A percentile compares a stretch with the other conserved stretches of the same genome.
These are phyloP conservation scores for Flaveria floridana DNA, from an alignment of 140 eudicot species.

Conservation along the genomic window DNA sequence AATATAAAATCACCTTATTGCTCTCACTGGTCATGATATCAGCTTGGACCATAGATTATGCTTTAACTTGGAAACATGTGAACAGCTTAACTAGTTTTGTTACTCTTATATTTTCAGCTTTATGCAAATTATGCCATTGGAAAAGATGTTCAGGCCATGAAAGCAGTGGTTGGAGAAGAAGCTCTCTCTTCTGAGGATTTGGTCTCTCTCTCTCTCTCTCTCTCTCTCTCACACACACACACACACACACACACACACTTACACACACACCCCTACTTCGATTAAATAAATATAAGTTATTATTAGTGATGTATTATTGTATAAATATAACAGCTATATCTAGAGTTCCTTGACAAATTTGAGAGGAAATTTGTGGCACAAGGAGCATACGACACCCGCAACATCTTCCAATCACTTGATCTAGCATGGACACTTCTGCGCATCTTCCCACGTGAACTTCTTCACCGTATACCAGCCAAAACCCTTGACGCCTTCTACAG, in stretches of 20 bases:
- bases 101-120: conserved; percentile 42
- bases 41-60: neutral
- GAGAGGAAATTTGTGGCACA: conserved; percentile 87
- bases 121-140: conserved; percentile 96
- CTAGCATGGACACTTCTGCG: conserved; percentile 78
- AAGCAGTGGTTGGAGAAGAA: conserved; percentile 98
- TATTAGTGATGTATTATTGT: neutral
- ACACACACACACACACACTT: neutral
- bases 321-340: conserved; percentile 47
- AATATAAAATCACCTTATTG: conserved; percentile 5
- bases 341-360: conserved; percentile 81
- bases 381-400: conserved; percentile 86
- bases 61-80: neutral
- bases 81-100: neutral
- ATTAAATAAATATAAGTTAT: neutral
- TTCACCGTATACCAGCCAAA: conserved; percentile 87
- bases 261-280: neutral
- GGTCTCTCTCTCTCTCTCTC: conserved; percentile 38
- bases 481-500: conserved; percentile 81
- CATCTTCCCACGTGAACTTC: conserved; percentile 86
- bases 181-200: conserved; percentile 95
- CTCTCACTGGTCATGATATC: neutral
- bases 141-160: conserved; percentile 97
- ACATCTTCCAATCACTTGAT: conserved; percentile 83
- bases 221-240: conserved; percentile 8